Conservation (phyloP, 2,329 filamentous ascomycete genomes). For the Colletotrichum ledebouriae region DNA sequence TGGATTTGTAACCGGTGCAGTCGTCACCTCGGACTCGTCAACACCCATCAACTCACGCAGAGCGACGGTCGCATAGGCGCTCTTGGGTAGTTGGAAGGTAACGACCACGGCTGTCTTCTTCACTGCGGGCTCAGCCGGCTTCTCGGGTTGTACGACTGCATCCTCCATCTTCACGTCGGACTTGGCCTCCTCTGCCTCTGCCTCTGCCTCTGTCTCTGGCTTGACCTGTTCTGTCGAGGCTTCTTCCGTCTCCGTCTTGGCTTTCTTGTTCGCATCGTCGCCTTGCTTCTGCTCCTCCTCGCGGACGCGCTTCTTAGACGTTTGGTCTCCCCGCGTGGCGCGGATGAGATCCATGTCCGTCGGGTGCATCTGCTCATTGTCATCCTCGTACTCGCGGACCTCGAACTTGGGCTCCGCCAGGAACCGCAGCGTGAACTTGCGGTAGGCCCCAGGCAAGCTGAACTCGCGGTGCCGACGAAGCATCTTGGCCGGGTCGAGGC, state of each 20-base stretch:
- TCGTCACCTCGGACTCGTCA: constrained; percentile 37
- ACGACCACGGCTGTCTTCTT: constrained; percentile 76
- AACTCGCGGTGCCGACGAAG: constrained; percentile 87
- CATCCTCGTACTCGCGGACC: constrained; percentile 76
- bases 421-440: constrained; percentile 84
- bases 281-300: constrained; percentile 38
- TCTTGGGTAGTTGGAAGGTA: constrained; percentile 81
- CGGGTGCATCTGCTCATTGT: constrained; percentile 86
- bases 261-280: constrained; percentile 44
- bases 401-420: constrained; percentile 72
- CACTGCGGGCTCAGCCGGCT: background rate
- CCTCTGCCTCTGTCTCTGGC: background rate
- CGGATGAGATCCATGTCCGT: constrained; percentile 84
- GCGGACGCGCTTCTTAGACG: constrained; percentile 35
- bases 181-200: constrained; percentile 10
- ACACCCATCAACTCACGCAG: constrained; percentile 80
- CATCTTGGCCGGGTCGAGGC: constrained; percentile 88
- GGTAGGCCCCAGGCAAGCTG: constrained; percentile 89
- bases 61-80: constrained; percentile 88
- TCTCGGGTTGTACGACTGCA: constrained; percentile 6
- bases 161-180: constrained; percentile 37
- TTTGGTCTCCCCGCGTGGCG: constrained; percentile 52
- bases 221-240: background rate
- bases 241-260: constrained; percentile 33
- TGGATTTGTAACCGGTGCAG: constrained; percentile 5